Conservation (phyloP, 176 grass and related monocot species). For the Miscanthus lutarioriparius region DNA sequence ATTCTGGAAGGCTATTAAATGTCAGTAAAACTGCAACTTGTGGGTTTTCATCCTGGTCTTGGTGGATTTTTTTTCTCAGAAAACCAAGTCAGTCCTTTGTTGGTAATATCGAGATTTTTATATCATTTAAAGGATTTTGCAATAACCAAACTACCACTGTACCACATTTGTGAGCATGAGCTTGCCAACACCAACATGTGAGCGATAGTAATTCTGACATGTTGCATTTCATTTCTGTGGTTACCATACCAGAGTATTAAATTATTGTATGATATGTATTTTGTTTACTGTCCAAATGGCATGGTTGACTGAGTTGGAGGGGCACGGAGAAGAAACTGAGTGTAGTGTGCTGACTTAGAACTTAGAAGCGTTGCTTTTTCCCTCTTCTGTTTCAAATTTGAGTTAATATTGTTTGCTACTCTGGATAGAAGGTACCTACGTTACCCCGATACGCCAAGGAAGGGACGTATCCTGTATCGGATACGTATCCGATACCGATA, state of each 20-base stretch:
- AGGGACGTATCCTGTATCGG: no score
- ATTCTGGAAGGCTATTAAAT: constrained; percentile 8
- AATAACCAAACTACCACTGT: background rate
- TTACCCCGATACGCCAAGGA: no score
- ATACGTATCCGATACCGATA: no score
- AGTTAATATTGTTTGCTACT: background rate
- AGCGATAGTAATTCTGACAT: background rate
- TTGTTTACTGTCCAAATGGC: background rate
- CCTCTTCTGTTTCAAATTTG: background rate
- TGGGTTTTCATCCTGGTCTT: background rate
- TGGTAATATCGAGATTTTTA: background rate
- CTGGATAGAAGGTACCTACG: background rate
- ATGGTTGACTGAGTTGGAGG: background rate
- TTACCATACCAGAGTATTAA: background rate
- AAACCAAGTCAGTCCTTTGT: background rate
- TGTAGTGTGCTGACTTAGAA: background rate
- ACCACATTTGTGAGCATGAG: background rate
- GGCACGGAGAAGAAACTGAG: background rate
- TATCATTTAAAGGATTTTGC: background rate
- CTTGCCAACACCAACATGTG: background rate
- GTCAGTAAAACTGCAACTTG: constrained; percentile 1
- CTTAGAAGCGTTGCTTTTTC: background rate
- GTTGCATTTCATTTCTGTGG: background rate
- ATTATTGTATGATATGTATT: background rate
- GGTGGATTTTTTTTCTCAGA: background rate